Base-by-base conservation (phyloP, 495 filamentous ascomycete species). In the Xylaria grammica region DNA sequence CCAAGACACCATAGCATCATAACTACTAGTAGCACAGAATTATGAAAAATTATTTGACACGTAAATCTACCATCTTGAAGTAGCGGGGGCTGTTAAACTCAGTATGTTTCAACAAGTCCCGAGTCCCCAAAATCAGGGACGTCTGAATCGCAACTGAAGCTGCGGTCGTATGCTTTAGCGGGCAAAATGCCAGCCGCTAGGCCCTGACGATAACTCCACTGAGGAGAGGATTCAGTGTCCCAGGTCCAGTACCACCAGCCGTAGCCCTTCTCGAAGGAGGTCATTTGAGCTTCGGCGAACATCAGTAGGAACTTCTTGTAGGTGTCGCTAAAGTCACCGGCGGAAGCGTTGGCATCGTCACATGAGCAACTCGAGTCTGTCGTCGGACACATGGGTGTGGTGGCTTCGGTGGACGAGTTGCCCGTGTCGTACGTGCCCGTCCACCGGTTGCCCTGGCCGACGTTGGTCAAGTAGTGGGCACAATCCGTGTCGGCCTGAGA, bases 221-320 rank as follows among this genome's bases (percentile, higher is more conserved):
- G 95, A 42, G 88, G 81, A 51, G 92, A 89, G 42, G 62, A 58
- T 72, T 83, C 80, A n/a, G 80, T 83, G 65, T 83, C 78, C 79
- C 80, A 83, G 24, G 93, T 97, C 96, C 96, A 99, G 79, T 98
- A 98, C 78, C 97, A 94, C 95, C 96, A 98, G 51, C 96, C 96
- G 88, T 90, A 94, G 7, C 90, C 91, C 48, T 87, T 86, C 75
- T 97, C 93, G 66, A 97, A 99, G 30, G 87, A 90, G 17, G 84
- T 78, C 92, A 99, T 98, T 80, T 99, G 96, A 44, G 93, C 94
- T 77, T 97, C 90, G 24, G 95, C 94, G 78, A 98, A 97, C 72
- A 89, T 90, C 69, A 83, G 84, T 64, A 99, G 79, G 79, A 92
- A 98, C 65, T 87, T 76, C 77, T 96, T 97, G 78, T 99, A 99